Conservation (phyloP, 495 filamentous ascomycete genomes). For the Thozetella sp. region DNA sequence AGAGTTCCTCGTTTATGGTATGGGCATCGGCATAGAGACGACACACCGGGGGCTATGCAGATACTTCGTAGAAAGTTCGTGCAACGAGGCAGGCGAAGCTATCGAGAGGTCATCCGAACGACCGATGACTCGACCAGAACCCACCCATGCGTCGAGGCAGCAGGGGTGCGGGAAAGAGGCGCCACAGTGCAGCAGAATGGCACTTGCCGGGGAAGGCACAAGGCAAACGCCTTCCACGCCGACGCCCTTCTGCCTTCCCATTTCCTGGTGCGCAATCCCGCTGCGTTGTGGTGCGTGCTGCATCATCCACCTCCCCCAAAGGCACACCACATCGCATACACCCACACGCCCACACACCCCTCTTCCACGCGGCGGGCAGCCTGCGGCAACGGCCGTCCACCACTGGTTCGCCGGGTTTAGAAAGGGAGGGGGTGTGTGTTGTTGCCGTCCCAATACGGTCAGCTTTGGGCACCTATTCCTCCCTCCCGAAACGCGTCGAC, state of each 20-base stretch:
- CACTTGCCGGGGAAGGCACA: neutral
- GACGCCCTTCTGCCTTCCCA: neutral
- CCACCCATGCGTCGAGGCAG: slow-evolving; percentile 1
- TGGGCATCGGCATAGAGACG: too few relatives aligned
- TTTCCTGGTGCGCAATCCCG: neutral
- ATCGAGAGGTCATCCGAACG: slow-evolving; percentile 13
- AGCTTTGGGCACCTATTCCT: neutral
- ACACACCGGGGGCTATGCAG: too few relatives aligned
- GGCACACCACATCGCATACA: neutral
- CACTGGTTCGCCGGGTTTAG: neutral
- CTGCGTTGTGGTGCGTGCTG: too few relatives aligned
- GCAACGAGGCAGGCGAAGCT: slow-evolving; percentile 7
- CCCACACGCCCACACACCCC: neutral
- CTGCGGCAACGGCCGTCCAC: neutral
- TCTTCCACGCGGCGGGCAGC: neutral
- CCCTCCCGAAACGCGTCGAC: slow-evolving; percentile 21
- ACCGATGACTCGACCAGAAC: slow-evolving; percentile 7
- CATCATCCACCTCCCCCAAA: too few relatives aligned
- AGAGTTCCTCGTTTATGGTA: too few relatives aligned
- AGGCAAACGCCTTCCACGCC: slow-evolving; percentile 1
- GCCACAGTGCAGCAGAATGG: slow-evolving; percentile 5
- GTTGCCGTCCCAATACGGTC: slow-evolving; percentile 5
- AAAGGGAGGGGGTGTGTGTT: neutral
- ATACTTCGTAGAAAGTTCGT: neutral
- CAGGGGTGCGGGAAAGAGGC: neutral